Percentiles rank a stretch among this genome's conserved stretches.
Conservation (phyloP, 169 alveolate genomes). For the Theileria annulata region DNA sequence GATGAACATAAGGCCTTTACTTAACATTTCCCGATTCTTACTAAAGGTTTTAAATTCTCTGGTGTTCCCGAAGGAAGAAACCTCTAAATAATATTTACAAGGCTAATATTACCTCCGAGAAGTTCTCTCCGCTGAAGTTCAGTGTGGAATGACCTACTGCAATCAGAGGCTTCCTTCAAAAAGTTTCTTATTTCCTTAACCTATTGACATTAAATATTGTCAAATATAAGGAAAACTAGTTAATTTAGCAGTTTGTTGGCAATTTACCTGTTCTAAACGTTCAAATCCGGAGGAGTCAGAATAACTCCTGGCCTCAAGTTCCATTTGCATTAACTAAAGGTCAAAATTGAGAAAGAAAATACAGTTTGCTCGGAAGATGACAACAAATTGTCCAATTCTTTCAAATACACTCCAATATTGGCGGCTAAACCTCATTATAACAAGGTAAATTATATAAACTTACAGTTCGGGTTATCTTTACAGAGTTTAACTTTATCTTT, state of each 20-base stretch:
- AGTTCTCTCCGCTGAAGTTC: slow-evolving; percentile 60
- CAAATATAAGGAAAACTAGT: not conserved
- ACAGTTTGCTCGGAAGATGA: slow-evolving; percentile 68
- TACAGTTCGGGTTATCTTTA: slow-evolving; percentile 32
- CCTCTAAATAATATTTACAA: slow-evolving; percentile 3
- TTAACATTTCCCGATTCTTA: slow-evolving; percentile 42
- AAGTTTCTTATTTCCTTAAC: slow-evolving; percentile 17
- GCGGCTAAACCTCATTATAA: slow-evolving; percentile 4
- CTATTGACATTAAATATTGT: not conserved
- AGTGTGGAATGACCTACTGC: slow-evolving; percentile 41
- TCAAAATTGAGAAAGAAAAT: not conserved
- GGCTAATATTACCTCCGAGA: slow-evolving; percentile 29
- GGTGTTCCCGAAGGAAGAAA: not conserved
- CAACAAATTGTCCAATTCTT: slow-evolving; percentile 31
- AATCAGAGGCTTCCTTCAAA: slow-evolving; percentile 56
- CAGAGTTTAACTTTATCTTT: slow-evolving; percentile 33
- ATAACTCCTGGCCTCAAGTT: slow-evolving; percentile 61
- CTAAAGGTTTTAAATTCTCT: slow-evolving; percentile 38
- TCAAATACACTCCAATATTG: slow-evolving; percentile 25
- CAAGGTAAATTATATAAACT: not conserved
- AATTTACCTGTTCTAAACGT: slow-evolving; percentile 39
- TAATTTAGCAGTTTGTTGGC: not conserved
- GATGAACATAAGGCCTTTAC: slow-evolving; percentile 49
- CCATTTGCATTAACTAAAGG: slow-evolving; percentile 55
- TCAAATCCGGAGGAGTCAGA: slow-evolving; percentile 10